Evolutionary conservation across 2,329 filamentous ascomycete genomes (phyloP).

Genomic region (Eurotiales sp.): DNA sequence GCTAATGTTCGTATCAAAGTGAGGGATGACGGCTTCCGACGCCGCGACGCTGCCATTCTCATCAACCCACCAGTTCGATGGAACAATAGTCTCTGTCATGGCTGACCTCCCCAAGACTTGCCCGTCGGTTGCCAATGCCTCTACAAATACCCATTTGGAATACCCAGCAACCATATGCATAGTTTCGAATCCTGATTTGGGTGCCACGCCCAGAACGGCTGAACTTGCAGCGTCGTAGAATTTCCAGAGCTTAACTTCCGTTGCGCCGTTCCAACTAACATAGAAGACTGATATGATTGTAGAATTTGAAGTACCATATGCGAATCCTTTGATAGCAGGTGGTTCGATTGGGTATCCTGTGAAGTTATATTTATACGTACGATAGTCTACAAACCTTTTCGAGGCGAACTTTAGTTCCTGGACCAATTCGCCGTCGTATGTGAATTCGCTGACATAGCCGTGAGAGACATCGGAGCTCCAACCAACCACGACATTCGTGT

Average conservation of each 20-base stretch:
- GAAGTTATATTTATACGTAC: constrained; percentile 37
- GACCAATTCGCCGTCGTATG: constrained; percentile 25
- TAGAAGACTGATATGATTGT: constrained; percentile 28
- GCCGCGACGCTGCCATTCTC: too few relatives aligned
- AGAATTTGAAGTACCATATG: constrained; percentile 23
- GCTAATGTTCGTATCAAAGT: too few relatives aligned
- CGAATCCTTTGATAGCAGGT: constrained; percentile 28
- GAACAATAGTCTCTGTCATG: constrained; percentile 14
- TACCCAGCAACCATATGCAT: constrained; percentile 29
- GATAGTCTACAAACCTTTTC: constrained; percentile 34
- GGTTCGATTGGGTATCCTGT: constrained; percentile 28
- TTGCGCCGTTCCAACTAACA: constrained; percentile 33
- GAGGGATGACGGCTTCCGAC: too few relatives aligned
- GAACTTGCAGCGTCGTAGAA: constrained; percentile 27
- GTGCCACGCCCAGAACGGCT: constrained; percentile 25
- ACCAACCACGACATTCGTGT: constrained; percentile 33
- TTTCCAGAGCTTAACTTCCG: constrained; percentile 32
- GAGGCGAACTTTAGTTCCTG: constrained; percentile 32
- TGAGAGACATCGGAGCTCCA: constrained; percentile 35
- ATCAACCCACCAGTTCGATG: constrained; percentile 18
- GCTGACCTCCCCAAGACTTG: constrained; percentile 23
- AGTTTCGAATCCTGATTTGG: constrained; percentile 36
- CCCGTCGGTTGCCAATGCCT: constrained; percentile 26
- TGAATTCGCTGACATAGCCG: constrained; percentile 33
- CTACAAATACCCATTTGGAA: constrained; percentile 28